A percentile compares a stretch with the other conserved stretches of the same genome.
Evolutionary conservation across 2,329 filamentous ascomycete species (phyloP).

Genomic region (Colletotrichum somersetense): DNA sequence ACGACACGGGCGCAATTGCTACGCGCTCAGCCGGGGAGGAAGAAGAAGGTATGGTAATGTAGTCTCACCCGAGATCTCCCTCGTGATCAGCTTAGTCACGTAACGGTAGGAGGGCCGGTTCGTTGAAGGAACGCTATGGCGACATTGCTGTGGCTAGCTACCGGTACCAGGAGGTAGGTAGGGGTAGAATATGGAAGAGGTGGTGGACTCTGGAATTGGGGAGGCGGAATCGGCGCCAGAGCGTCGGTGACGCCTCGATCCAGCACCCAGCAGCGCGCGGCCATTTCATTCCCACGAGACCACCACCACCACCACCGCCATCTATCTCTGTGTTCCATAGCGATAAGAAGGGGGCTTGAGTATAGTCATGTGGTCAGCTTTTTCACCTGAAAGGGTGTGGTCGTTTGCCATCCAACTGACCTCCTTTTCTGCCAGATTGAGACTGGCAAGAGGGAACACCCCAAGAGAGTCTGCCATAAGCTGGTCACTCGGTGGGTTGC

Average conservation of each 20-base stretch:
- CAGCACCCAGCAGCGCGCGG: slow-evolving; percentile 3
- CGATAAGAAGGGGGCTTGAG: slow-evolving; percentile 10
- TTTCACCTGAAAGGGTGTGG: slow-evolving; percentile 27
- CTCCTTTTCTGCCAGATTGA: slow-evolving; percentile 2
- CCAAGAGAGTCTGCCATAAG: neutral
- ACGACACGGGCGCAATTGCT: neutral
- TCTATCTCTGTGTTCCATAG: neutral
- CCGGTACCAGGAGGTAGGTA: neutral
- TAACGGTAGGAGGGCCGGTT: neutral
- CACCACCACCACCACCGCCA: slow-evolving; percentile 1
- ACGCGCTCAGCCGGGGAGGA: neutral
- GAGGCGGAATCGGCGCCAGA: slow-evolving; percentile 2
- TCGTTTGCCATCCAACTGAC: slow-evolving; percentile 21
- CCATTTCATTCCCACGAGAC: slow-evolving; percentile 23
- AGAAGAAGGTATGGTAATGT: neutral
- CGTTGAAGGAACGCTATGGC: slow-evolving; percentile 16
- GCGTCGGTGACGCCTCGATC: slow-evolving; percentile 11
- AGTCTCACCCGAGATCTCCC: slow-evolving; percentile 16
- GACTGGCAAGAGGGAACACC: slow-evolving; percentile 4
- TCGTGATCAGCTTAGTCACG: slow-evolving; percentile 20
- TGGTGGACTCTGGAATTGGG: neutral
- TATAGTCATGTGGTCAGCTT: slow-evolving; percentile 31
- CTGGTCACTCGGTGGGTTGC: slow-evolving; percentile 14
- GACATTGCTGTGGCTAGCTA: slow-evolving; percentile 7
- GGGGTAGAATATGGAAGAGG: neutral